Base-by-base conservation (phyloP, 345 rosid genomes). In the Populus euphratica region DNA sequence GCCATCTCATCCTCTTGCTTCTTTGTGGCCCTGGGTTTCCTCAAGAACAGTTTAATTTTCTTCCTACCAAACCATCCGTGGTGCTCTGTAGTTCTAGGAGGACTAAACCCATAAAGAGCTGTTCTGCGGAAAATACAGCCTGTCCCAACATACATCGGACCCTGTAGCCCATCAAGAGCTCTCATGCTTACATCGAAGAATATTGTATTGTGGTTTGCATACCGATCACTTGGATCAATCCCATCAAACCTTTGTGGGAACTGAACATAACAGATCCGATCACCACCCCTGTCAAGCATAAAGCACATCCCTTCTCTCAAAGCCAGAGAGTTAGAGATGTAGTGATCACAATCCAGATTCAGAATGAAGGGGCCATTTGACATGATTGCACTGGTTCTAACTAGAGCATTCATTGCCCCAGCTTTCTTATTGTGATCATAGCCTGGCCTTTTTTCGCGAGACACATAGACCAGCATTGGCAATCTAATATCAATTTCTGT, bases 11-110 rank as follows among this genome's bases (percentile, higher is more conserved):
- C 96, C 20, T 85, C 87, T 36, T 83, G 83, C 80, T 90, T 88
- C 87, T 87, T 88, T 69, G 50, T 39, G 13, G 50, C 76, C 81
- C 81, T 91, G 6, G 87, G 77, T 80, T 76, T 89, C 83, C 94
- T 88, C 77, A 90, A 59, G 27, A 86, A 72, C 73, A 92, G 23
- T 77, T 88, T 92, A 56, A 89, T 86, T 72, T 90, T 92, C 82
- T 83, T 89, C 63, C 88, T 83, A 14, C 97, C 94, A 41, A 89
- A 79, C 90, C 94, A 90, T 8, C 97, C 94, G 65, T 83, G 91
- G 80, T 90, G 94, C 44, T 92, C 94, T 1, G 94, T 86, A 41
- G 92, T 82, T 75, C 94, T 85, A 0, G 97, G 97, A 14, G 94
- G 97, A 70, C 92, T 86, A 80, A 92, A 89, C 1, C 85, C 85